These are phyloP conservation scores for Zoysia pacifica DNA, from an alignment of 176 grass and related monocot genomes.

Conservation along the genomic window DNA sequence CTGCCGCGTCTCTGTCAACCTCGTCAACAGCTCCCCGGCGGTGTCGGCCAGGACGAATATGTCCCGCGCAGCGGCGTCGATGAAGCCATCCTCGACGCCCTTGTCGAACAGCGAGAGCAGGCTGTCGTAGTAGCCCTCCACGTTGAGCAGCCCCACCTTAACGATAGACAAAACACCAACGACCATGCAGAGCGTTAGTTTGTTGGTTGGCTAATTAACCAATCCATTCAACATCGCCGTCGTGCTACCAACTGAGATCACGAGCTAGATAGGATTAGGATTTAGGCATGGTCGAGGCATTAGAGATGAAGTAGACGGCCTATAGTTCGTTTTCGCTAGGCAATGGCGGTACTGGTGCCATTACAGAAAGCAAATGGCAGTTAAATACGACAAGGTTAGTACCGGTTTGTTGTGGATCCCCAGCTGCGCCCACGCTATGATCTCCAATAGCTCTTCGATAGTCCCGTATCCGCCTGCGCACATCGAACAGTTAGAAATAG, in stretches of 20 bases:
- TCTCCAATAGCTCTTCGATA: slow-evolving; percentile 93
- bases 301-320: neutral
- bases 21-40: slow-evolving; percentile 59
- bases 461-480: slow-evolving; percentile 88
- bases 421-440: slow-evolving; percentile 91
- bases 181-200: neutral
- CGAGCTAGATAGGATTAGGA: neutral
- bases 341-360: neutral
- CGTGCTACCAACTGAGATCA: neutral
- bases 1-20: slow-evolving; percentile 13
- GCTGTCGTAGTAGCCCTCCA: slow-evolving; percentile 89
- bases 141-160: slow-evolving; percentile 89
- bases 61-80: slow-evolving; percentile 63
- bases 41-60: slow-evolving; percentile 72
- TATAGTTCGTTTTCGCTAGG: neutral
- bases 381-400: slow-evolving; percentile 49
- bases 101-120: slow-evolving; percentile 88
- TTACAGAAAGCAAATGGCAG: slow-evolving; percentile 35
- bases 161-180: neutral
- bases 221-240: neutral
- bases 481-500: neutral
- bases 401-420: slow-evolving; percentile 97
- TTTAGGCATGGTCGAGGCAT: neutral
- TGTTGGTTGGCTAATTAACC: neutral
- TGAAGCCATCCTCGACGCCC: slow-evolving; percentile 89